Evolutionary conservation across 306 rosid genomes (phyloP).

Genomic region (Geum urbanum): DNA sequence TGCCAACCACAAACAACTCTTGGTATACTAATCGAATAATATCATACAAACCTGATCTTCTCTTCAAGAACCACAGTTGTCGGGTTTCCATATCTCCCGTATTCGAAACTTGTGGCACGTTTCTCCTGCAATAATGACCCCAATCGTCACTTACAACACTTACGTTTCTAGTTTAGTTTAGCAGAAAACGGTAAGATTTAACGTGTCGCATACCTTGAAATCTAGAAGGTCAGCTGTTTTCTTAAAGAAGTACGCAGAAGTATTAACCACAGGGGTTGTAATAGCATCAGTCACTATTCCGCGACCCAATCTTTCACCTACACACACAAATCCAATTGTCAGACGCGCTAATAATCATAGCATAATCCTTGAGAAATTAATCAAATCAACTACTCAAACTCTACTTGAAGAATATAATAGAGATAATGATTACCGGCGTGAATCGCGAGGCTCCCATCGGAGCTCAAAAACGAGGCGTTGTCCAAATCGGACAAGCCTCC

Average conservation of each 20-base stretch:
- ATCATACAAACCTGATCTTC: slow-evolving; percentile 69
- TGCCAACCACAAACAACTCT: not conserved
- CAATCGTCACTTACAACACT: not conserved
- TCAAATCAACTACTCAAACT: not conserved
- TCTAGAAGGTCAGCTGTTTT: slow-evolving; percentile 76
- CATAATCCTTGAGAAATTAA: slow-evolving; percentile 16
- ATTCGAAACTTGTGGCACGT: slow-evolving; percentile 71
- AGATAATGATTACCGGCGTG: slow-evolving; percentile 60
- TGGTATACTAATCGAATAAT: not conserved
- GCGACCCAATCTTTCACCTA: slow-evolving; percentile 89
- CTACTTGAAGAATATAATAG: not conserved
- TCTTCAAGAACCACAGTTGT: slow-evolving; percentile 84
- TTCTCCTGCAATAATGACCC: slow-evolving; percentile 55
- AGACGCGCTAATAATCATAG: slow-evolving; percentile 14
- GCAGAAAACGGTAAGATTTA: not conserved
- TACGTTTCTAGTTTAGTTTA: no score
- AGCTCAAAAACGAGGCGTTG: slow-evolving; percentile 58
- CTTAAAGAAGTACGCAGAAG: slow-evolving; percentile 78
- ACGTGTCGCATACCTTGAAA: slow-evolving; percentile 59
- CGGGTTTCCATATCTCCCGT: slow-evolving; percentile 95
- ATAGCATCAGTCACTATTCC: slow-evolving; percentile 81
- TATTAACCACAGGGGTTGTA: slow-evolving; percentile 88
- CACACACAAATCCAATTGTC: slow-evolving; percentile 22
- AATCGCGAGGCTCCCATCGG: slow-evolving; percentile 64
- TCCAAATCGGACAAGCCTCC: slow-evolving; percentile 40